Base-by-base conservation (phyloP, 768 basidiomycete species). In the Boletus rufocinnamomeus region DNA sequence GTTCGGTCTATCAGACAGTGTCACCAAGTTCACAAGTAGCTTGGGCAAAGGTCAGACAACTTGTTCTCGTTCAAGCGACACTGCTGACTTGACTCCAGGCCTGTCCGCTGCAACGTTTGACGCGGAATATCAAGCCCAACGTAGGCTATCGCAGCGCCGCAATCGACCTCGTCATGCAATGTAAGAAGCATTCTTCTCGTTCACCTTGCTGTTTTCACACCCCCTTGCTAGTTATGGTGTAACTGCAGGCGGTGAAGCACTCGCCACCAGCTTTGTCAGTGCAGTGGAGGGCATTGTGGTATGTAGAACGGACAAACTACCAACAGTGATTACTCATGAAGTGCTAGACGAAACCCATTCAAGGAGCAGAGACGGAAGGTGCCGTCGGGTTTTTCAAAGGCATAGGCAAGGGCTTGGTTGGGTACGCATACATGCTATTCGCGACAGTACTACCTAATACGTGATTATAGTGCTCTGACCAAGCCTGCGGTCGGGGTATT, bases 311-410 rank as follows among this genome's bases (percentile, higher is more conserved):
- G 63, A 41, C 48, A 19, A 50, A 13, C 7, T 49, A 32, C 19
- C 32, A 2, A 43, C 30, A 19, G 17, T 14, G 43, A 19, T 50
- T 34, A 27, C 60, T 68, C 30, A 59, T 54, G 9, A 47, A 23
- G 28, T 62, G 23, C 19, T 64, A 96, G 95, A 88, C 95, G 74
- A 97, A 98, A 69, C 97, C 97, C 3, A 86, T 99, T 46, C 95
- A 98, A 74, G 97, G 97, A 6, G 97, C 97, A 1, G 96, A 98
- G 68, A 80, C 85, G 10, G 95, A 89, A 69, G 97, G 97, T 14
- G 95, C 96, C 0, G 76, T 92, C 28, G 97, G 97, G 4, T 99
- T 99, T 76, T 94, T 98, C 81, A 98, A 97, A 74, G 97, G 97
- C 13, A 85, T 99, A 32, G 97, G 97, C 27, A 96, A 95, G 73